phyloP scores from a whole-genome alignment of 495 filamentous ascomycete species.

The Bacidia rubella region DNA sequence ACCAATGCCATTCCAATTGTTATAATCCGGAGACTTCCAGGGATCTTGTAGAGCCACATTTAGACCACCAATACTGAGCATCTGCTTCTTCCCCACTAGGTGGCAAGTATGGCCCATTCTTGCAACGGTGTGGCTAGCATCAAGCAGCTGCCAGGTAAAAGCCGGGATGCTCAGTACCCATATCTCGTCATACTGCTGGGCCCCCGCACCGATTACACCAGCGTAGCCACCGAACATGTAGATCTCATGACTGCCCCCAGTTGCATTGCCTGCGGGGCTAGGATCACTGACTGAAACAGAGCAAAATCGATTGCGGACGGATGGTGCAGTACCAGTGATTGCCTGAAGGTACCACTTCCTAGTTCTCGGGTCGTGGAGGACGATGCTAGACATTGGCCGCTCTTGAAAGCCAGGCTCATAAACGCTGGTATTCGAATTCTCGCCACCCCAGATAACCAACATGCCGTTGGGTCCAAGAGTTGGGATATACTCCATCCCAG shows the following conservation, averaged over 20 bases:
- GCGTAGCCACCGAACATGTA: conserved; percentile 8
- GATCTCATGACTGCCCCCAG: conserved; percentile 7
- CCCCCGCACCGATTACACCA: not conserved
- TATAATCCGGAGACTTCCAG: not conserved
- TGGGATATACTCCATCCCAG: conserved; percentile 5
- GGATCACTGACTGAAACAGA: conserved; percentile 6
- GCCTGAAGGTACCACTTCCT: conserved; percentile 2
- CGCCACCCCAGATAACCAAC: conserved; percentile 6
- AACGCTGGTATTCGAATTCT: conserved; percentile 3
- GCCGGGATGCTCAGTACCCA: conserved; percentile 24
- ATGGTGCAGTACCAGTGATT: conserved; percentile 1
- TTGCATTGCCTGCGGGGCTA: not conserved
- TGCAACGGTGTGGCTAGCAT: conserved; percentile 14
- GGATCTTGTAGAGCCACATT: not conserved
- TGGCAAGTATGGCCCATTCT: conserved; percentile 28
- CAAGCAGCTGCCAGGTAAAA: conserved; percentile 20
- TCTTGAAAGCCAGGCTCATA: conserved; percentile 1
- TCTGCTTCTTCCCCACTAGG: conserved; percentile 18
- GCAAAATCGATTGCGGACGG: conserved; percentile 7
- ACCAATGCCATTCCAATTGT: conserved; percentile 4
- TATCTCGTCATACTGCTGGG: conserved; percentile 21
- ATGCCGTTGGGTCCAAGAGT: conserved; percentile 7
- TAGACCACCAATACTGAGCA: conserved; percentile 5
- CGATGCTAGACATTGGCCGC: conserved; percentile 1
- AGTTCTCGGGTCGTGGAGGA: conserved; percentile 4